Conservation (phyloP, 1,284 basidiomycete genomes). For the Ceratobasidium sp. region DNA sequence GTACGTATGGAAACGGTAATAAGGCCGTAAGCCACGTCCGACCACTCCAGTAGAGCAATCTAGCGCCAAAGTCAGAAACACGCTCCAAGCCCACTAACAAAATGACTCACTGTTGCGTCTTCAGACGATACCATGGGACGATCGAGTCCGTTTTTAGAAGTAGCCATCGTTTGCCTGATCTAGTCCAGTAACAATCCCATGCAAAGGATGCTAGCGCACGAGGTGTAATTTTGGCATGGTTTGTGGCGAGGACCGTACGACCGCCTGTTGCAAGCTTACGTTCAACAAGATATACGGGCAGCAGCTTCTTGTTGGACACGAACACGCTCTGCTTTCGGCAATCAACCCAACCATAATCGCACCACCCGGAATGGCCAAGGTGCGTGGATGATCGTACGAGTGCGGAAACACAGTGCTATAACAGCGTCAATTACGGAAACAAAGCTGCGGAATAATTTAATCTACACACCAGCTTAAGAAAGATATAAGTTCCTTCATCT, state of each 20-base stretch:
- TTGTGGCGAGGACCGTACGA: constrained; percentile 56
- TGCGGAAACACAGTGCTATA: background rate
- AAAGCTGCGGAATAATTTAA: background rate
- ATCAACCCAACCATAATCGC: background rate
- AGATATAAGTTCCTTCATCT: background rate
- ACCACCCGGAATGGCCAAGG: background rate
- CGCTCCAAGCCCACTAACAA: background rate
- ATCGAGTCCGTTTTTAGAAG: constrained; percentile 86
- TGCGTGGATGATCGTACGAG: background rate
- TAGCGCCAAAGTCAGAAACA: constrained; percentile 55
- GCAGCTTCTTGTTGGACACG: too few relatives aligned
- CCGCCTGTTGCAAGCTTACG: constrained; percentile 37
- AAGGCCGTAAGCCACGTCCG: constrained; percentile 79
- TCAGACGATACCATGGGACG: constrained; percentile 92
- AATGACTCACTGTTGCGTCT: constrained; percentile 86
- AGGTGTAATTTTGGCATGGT: constrained; percentile 80
- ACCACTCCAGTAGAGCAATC: constrained; percentile 98
- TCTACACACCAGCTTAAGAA: background rate
- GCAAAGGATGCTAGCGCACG: constrained; percentile 84
- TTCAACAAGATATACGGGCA: too few relatives aligned
- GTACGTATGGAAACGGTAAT: constrained; percentile 97
- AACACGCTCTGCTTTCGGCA: constrained; percentile 1
- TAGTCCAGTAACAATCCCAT: constrained; percentile 91
- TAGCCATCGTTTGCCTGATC: constrained; percentile 82
- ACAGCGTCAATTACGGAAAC: background rate